Evolutionary conservation across 192 early-diverging fungal species (phyloP).

Genomic region (Coemansia sp.): DNA sequence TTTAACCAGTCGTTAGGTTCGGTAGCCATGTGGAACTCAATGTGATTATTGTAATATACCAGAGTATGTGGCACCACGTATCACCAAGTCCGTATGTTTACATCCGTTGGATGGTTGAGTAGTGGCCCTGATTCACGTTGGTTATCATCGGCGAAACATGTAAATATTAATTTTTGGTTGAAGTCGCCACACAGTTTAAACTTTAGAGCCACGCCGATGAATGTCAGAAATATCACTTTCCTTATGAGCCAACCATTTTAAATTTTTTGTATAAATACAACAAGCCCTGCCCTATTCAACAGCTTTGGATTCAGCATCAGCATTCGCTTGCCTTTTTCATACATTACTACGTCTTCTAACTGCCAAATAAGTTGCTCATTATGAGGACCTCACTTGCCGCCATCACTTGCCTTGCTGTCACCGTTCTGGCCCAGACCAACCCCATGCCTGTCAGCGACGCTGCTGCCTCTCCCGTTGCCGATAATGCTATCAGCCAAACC

Average conservation of each 20-base stretch:
- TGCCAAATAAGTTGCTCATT: not conserved
- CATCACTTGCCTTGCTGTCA: not conserved
- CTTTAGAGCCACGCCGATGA: not conserved
- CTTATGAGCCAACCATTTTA: too few species aligned
- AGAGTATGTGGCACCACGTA: too few species aligned
- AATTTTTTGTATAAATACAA: not conserved
- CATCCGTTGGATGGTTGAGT: too few species aligned
- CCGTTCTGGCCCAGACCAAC: not conserved
- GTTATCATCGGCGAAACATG: too few species aligned
- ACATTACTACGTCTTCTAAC: not conserved
- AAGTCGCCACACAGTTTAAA: not conserved
- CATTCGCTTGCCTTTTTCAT: constrained; percentile 15
- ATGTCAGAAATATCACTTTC: too few species aligned
- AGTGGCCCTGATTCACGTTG: too few species aligned
- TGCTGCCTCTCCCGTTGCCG: not conserved
- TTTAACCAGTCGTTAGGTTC: too few species aligned
- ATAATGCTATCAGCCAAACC: not conserved
- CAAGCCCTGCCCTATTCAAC: not conserved
- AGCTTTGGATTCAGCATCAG: constrained; percentile 13
- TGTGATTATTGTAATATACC: too few species aligned
- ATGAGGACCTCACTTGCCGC: not conserved
- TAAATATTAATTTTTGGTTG: too few species aligned
- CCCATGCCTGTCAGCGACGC: not conserved
- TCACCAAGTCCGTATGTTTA: too few species aligned
- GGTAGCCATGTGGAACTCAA: too few species aligned